Evolutionary conservation across 1,139 yeast species (phyloP).

Genomic region (Pichia cactophila): DNA sequence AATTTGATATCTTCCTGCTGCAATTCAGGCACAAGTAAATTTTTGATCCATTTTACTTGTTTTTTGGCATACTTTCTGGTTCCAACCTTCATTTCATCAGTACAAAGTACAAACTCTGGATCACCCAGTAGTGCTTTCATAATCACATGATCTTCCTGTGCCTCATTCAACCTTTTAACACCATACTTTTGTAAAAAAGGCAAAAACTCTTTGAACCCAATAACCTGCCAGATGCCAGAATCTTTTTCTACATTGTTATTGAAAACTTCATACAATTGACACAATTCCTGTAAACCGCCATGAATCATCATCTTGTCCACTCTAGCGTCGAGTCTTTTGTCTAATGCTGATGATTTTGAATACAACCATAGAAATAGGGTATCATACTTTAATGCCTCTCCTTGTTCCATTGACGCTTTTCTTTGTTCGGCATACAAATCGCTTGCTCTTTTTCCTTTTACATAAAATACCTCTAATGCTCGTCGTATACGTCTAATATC

Average conservation of each 20-base stretch:
- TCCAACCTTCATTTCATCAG: slow-evolving; percentile 71
- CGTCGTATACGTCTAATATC: slow-evolving; percentile 72
- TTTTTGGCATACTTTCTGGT: slow-evolving; percentile 83
- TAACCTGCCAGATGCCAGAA: slow-evolving; percentile 87
- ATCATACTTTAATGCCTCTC: slow-evolving; percentile 49
- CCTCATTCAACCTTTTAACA: slow-evolving; percentile 14
- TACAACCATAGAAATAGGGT: slow-evolving; percentile 81
- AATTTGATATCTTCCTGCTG: slow-evolving; percentile 46
- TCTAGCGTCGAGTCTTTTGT: slow-evolving; percentile 59
- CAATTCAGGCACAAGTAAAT: slow-evolving; percentile 58
- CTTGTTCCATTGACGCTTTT: slow-evolving; percentile 28
- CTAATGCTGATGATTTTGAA: slow-evolving; percentile 55
- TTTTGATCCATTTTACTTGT: slow-evolving; percentile 90
- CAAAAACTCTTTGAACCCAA: slow-evolving; percentile 88
- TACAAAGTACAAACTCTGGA: slow-evolving; percentile 37
- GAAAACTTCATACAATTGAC: slow-evolving; percentile 45
- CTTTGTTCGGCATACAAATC: slow-evolving; percentile 59
- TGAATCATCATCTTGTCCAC: slow-evolving; percentile 73
- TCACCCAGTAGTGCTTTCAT: slow-evolving; percentile 7
- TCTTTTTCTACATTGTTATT: slow-evolving; percentile 37
- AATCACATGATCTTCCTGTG: background rate
- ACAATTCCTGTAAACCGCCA: slow-evolving; percentile 67
- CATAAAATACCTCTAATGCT: slow-evolving; percentile 71
- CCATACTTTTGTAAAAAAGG: slow-evolving; percentile 52
- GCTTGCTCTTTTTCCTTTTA: slow-evolving; percentile 63